phyloP scores from a whole-genome alignment of 2,329 filamentous ascomycete genomes.

The Diaporthe longicolla region DNA sequence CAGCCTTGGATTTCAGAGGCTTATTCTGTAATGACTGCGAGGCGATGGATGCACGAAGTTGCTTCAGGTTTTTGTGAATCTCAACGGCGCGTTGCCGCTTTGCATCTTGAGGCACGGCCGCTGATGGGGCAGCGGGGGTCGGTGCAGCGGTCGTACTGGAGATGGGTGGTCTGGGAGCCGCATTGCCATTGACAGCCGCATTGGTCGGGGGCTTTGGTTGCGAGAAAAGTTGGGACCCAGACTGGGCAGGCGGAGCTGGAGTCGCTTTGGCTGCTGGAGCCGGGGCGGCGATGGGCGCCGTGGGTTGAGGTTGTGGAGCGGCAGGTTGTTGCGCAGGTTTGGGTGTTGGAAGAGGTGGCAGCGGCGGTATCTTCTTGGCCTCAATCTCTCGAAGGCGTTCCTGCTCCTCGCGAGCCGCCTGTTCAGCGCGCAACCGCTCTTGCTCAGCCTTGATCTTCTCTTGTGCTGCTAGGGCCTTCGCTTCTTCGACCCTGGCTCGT shows the following conservation, averaged over 20 bases:
- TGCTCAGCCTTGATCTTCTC: slow-evolving; percentile 52
- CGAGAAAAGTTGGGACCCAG: not conserved
- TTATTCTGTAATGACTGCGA: slow-evolving; percentile 69
- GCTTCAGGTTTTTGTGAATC: slow-evolving; percentile 79
- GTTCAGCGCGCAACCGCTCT: slow-evolving; percentile 38
- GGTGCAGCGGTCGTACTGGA: slow-evolving; percentile 17
- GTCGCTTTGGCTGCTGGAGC: slow-evolving; percentile 22
- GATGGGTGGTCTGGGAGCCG: slow-evolving; percentile 8
- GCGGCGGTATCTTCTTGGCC: slow-evolving; percentile 33
- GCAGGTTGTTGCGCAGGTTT: slow-evolving; percentile 25
- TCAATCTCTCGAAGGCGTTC: slow-evolving; percentile 38
- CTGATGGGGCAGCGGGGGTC: slow-evolving; percentile 1
- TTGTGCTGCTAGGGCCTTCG: slow-evolving; percentile 29
- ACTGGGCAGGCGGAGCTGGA: not conserved
- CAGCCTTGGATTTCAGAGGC: slow-evolving; percentile 75
- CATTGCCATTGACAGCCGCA: slow-evolving; percentile 29
- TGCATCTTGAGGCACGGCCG: slow-evolving; percentile 29
- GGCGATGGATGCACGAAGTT: slow-evolving; percentile 62
- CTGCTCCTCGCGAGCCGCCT: slow-evolving; percentile 36
- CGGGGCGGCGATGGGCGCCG: slow-evolving; percentile 29
- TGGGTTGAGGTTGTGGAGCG: slow-evolving; percentile 25
- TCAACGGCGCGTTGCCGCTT: slow-evolving; percentile 61
- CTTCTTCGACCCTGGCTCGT: slow-evolving; percentile 41
- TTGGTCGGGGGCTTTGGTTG: slow-evolving; percentile 2
- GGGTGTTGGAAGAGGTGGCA: slow-evolving; percentile 31